Base-by-base conservation (phyloP, 805 yeast species). In the Kodamaea fukazawae region DNA sequence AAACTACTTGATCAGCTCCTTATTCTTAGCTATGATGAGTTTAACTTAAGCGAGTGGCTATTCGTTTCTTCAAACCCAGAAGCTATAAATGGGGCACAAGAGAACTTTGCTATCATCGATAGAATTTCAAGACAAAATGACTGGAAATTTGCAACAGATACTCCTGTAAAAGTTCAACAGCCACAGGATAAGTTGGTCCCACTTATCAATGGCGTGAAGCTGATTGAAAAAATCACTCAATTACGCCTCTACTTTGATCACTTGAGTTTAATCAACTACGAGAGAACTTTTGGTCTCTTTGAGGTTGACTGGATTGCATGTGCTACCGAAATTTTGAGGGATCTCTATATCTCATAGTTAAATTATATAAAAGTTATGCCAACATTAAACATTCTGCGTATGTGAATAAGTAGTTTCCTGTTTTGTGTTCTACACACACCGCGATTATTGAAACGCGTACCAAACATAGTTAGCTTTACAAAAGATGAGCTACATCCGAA, bases 31-130 rank as follows among this genome's bases (percentile, higher is more conserved):
- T 72, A 73, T 30, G 97, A 90, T 55, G 96, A 88, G 42, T 73
- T 91, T 68, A 82, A 81, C 60, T 54, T 78, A 59, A 55, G 77
- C 45, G 93, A 88, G 52, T 91, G 98, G 98, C 65, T 93, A 2
- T 93, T 88, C 54, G 76, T 91, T 8, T 72, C 81, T 18, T 87
- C 84, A 50, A 79, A 77, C 12, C 70, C 79, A 12, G 82, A 79
- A 43, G 79, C 83, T 13, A 70, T 76, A 22, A 73, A 69, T 49
- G 69, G 71, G 12, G 20, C 32, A 9, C 34, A 30, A 29, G 33
- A 29, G 4, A 40, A 49, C 8, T 46, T 56, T 9, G 70, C 79
- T 0, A 50, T 79, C 10, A 61, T 79, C 16, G 89, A 83, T 42
- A 64, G 58, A 40, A 67, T 68, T n/a, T 65, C 71, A 7, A 46